Evolutionary conservation across 352 stramenopile species (phyloP).

Genomic region (Globisporangium cylindrosporum): DNA sequence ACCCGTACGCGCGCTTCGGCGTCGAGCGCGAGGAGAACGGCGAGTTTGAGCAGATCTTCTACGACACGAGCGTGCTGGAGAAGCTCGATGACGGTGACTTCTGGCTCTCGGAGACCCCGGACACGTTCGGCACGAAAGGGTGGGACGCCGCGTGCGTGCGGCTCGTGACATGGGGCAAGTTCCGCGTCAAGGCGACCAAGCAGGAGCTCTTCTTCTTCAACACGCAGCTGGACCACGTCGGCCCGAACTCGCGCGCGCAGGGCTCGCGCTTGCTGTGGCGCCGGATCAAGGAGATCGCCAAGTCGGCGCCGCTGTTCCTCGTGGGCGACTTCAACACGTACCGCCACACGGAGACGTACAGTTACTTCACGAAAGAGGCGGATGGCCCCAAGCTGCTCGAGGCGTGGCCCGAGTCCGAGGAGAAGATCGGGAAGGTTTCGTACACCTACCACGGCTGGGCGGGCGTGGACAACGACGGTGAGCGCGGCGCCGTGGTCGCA

Average conservation of each 20-base stretch:
- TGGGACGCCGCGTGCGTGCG: slow-evolving; percentile 71
- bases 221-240: slow-evolving; percentile 74
- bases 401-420: slow-evolving; percentile 64
- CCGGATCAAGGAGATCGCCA: slow-evolving; percentile 58
- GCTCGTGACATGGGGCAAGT: slow-evolving; percentile 72
- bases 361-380: slow-evolving; percentile 68
- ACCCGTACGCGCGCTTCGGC: slow-evolving; percentile 72
- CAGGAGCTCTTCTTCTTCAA: slow-evolving; percentile 80
- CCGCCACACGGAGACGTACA: slow-evolving; percentile 75
- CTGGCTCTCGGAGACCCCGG: slow-evolving; percentile 72
- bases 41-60: slow-evolving; percentile 85
- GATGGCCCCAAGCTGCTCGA: slow-evolving; percentile 63
- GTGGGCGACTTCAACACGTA: slow-evolving; percentile 88
- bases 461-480: slow-evolving; percentile 78
- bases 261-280: slow-evolving; percentile 60
- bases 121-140: slow-evolving; percentile 48
- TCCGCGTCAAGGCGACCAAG: slow-evolving; percentile 50
- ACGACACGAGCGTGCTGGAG: slow-evolving; percentile 53
- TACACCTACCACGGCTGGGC: slow-evolving; percentile 88
- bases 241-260: slow-evolving; percentile 42
- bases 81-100: slow-evolving; percentile 63
- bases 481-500: slow-evolving; percentile 56
- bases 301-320: slow-evolving; percentile 58
- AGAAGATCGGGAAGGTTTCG: slow-evolving; percentile 72
- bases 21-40: slow-evolving; percentile 67